phyloP scores from a whole-genome alignment of 805 yeast genomes.

The Tanozyma kutaoensis region DNA sequence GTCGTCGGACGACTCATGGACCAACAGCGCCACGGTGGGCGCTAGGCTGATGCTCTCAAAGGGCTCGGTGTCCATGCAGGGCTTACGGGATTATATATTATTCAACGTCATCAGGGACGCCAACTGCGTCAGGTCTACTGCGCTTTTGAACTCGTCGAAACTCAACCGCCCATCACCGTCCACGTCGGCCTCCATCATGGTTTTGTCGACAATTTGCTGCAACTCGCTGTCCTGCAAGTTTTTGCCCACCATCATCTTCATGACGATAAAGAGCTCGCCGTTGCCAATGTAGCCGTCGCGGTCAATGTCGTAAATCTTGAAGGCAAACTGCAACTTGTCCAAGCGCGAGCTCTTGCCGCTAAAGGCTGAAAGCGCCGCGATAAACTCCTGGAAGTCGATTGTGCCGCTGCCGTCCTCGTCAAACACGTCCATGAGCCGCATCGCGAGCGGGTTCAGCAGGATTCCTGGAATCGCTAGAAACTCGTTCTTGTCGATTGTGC shows the following conservation, averaged over 20 bases:
- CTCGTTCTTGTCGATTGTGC: slow-evolving; percentile 83
- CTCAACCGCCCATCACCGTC: slow-evolving; percentile 82
- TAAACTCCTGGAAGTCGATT: slow-evolving; percentile 91
- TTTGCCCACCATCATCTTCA: slow-evolving; percentile 95
- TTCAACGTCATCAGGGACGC: slow-evolving; percentile 44
- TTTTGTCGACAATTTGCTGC: slow-evolving; percentile 94
- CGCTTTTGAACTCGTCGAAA: slow-evolving; percentile 75
- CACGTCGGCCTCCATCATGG: slow-evolving; percentile 82
- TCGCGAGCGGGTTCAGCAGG: slow-evolving; percentile 77
- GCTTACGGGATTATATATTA: no score
- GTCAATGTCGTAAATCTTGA: slow-evolving; percentile 90
- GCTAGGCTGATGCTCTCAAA: no score
- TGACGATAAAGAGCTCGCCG: slow-evolving; percentile 84
- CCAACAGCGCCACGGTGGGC: no score
- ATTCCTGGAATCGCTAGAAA: slow-evolving; percentile 90
- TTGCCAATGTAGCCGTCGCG: slow-evolving; percentile 90
- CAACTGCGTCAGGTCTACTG: slow-evolving; percentile 44
- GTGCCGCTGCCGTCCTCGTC: slow-evolving; percentile 89
- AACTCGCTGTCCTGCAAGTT: slow-evolving; percentile 76
- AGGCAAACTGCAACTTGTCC: slow-evolving; percentile 80
- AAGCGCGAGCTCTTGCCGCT: slow-evolving; percentile 70
- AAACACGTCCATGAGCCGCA: slow-evolving; percentile 83
- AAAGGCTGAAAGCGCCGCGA: slow-evolving; percentile 75
- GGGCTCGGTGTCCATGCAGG: no score
- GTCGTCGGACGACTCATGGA: slow-evolving; percentile 8